These are phyloP conservation scores for Yarrowia porcina DNA, from an alignment of 805 yeast genomes.

Conservation along the genomic window DNA sequence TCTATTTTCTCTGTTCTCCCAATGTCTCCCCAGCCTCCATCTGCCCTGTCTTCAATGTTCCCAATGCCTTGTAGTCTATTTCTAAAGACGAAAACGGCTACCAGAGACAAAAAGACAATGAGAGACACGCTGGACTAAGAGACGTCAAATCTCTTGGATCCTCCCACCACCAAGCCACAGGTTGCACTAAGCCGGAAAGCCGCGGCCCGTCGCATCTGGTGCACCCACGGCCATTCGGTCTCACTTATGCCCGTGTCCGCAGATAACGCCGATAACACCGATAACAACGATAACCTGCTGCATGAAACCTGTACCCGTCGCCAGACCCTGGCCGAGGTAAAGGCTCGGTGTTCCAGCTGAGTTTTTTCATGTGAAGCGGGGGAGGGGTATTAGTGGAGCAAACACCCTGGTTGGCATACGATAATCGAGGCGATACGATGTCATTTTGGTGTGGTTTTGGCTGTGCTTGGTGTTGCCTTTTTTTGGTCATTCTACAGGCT, in stretches of 20 bases:
- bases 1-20: too few relatives aligned
- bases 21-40: too few relatives aligned
- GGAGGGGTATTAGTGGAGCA: not conserved
- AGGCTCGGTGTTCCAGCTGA: not conserved
- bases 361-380: not conserved
- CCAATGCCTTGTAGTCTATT: not conserved
- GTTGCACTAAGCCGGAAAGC: not conserved
- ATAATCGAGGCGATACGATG: too few relatives aligned
- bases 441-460: too few relatives aligned
- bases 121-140: not conserved
- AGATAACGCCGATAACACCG: conserved; percentile 22
- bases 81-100: not conserved
- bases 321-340: not conserved
- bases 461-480: too few relatives aligned
- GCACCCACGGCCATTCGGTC: not conserved
- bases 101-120: not conserved
- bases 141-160: not conserved
- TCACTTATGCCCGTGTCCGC: not conserved
- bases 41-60: too few relatives aligned
- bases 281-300: conserved; percentile 14
- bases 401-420: too few relatives aligned
- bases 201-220: not conserved
- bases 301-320: not conserved
- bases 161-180: not conserved
- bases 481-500: too few relatives aligned